Conservation (phyloP, 345 rosid genomes). For the Salix brachista region DNA sequence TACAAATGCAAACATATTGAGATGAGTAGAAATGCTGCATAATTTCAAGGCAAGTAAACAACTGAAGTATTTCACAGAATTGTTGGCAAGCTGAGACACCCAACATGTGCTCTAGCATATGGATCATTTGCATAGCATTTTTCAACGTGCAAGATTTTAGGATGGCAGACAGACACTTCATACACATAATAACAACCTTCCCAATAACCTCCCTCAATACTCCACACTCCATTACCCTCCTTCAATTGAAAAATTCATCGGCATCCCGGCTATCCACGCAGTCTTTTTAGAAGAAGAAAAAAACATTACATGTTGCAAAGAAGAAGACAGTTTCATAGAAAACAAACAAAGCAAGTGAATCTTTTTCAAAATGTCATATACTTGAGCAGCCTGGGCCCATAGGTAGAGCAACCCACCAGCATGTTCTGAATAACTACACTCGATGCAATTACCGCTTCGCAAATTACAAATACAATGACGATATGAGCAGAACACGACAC, state of each 20-base stretch:
- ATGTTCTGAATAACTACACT: constrained; percentile 26
- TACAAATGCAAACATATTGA: not conserved
- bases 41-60: constrained; percentile 9
- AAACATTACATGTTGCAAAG: not conserved
- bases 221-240: constrained; percentile 82
- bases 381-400: constrained; percentile 96
- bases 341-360: not conserved
- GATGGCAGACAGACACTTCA: constrained; percentile 78
- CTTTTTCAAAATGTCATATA: constrained; percentile 16
- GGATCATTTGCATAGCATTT: constrained; percentile 92
- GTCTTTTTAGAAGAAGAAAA: constrained; percentile 46
- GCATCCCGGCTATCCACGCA: constrained; percentile 45
- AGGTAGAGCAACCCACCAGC: constrained; percentile 53
- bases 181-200: constrained; percentile 83
- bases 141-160: constrained; percentile 65
- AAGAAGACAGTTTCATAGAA: not conserved
- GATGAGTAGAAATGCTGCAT: not conserved
- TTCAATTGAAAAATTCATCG: constrained; percentile 34
- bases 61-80: constrained; percentile 20
- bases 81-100: constrained; percentile 30
- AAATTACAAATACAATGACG: not conserved
- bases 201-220: constrained; percentile 57
- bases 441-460: too few relatives aligned
- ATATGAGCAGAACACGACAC: not conserved
- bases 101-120: constrained; percentile 82